Conservation (phyloP, 495 filamentous ascomycete genomes). For the Hyphodiscus hymeniophilus region DNA sequence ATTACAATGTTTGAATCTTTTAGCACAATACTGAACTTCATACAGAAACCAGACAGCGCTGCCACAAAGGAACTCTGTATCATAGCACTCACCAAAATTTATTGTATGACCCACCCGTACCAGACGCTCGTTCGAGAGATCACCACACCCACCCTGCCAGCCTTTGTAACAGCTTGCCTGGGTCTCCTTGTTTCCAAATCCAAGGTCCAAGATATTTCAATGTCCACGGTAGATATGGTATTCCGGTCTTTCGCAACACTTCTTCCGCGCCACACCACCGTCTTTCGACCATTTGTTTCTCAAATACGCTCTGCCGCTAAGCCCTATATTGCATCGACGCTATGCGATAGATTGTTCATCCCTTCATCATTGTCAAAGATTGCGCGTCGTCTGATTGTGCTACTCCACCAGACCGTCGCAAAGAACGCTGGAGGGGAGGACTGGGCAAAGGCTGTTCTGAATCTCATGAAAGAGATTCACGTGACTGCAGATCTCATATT, state of each 20-base stretch:
- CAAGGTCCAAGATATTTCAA: slow-evolving; percentile 28
- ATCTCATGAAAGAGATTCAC: slow-evolving; percentile 52
- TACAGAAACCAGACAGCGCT: slow-evolving; percentile 64
- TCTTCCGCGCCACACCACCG: slow-evolving; percentile 68
- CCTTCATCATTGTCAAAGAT: slow-evolving; percentile 40
- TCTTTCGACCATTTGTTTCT: slow-evolving; percentile 62
- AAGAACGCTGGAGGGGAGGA: slow-evolving; percentile 65
- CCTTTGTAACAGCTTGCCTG: slow-evolving; percentile 64
- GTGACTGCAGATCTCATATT: slow-evolving; percentile 65
- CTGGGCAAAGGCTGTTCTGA: slow-evolving; percentile 58
- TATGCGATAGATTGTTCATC: slow-evolving; percentile 33
- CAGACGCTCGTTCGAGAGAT: slow-evolving; percentile 79
- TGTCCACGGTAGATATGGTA: slow-evolving; percentile 50
- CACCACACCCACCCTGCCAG: slow-evolving; percentile 71
- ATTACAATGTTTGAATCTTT: no score
- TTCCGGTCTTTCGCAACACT: slow-evolving; percentile 56
- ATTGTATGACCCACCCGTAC: slow-evolving; percentile 69
- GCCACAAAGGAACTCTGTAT: slow-evolving; percentile 64
- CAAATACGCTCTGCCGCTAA: slow-evolving; percentile 56
- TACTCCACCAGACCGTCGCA: slow-evolving; percentile 64
- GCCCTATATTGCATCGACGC: slow-evolving; percentile 49
- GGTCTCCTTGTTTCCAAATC: slow-evolving; percentile 49
- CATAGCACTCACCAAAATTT: slow-evolving; percentile 72
- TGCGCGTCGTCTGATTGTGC: slow-evolving; percentile 52
- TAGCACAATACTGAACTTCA: not conserved